Evolutionary conservation across 208 protist genomes (phyloP), one percentile per base, ranked within the genome.

Genomic region (Tritrichomonas foetus): DNA sequence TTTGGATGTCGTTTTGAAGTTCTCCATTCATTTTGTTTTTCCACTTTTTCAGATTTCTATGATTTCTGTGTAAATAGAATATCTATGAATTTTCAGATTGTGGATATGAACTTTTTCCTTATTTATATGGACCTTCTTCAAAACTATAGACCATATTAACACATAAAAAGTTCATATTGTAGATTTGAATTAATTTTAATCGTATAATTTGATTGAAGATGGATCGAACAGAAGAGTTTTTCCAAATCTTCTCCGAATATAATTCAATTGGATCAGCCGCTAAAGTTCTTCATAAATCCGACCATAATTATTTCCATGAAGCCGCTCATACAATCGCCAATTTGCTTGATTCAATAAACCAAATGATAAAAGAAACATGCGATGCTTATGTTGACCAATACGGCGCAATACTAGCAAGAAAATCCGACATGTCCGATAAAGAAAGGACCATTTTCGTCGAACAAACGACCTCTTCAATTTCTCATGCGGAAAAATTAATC

Each of bases 161-260:
- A n/a, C n/a, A n/a, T n/a, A n/a, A n/a, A n/a, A n/a, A n/a, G n/a
- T n/a, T n/a, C n/a, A n/a, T n/a, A n/a, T n/a, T n/a, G n/a, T n/a
- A n/a, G n/a, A n/a, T n/a, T n/a, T n/a, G n/a, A n/a, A n/a, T n/a
- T n/a, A n/a, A n/a, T n/a, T n/a, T n/a, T n/a, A n/a, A n/a, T n/a
- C n/a, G n/a, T n/a, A n/a, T n/a, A n/a, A n/a, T n/a, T n/a, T n/a
- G n/a, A n/a, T n/a, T n/a, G n/a, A 49, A 78, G 8, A 53, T 84
- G 36, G 20, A 84, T n/a, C 49, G 74, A 89, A 89, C 78, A 61
- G 47, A 57, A 22, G 78, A 89, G 36, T 89, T 89, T 57, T 89
- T 61, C 27, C 14, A 20, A 53, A 57, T 39, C 57, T 39, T 89
- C 33, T 89, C 78, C 0, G 47, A 89, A 33, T 53, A 57, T 39